phyloP scores from a whole-genome alignment of 768 basidiomycete species.

The Tricholoma matsutake region DNA sequence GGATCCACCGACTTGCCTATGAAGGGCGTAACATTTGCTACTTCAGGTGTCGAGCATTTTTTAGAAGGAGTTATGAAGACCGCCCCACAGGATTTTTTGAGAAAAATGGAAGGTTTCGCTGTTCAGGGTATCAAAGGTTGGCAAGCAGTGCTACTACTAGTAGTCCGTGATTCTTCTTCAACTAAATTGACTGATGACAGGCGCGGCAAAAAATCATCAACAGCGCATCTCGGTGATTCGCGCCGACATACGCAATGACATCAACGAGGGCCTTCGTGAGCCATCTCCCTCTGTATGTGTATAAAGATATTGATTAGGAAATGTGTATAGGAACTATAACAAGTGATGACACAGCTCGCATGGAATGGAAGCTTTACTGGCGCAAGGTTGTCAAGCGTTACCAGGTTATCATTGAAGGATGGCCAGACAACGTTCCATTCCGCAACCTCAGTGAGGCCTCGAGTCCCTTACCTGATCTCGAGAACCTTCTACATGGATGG shows the following conservation, averaged over 20 bases:
- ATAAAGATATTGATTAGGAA: background rate
- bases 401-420: too few relatives aligned
- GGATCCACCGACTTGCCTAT: too few relatives aligned
- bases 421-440: too few relatives aligned
- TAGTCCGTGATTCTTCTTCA: too few relatives aligned
- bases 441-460: background rate
- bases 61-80: too few relatives aligned
- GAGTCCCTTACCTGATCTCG: slow-evolving; percentile 5
- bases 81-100: slow-evolving; percentile 8
- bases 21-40: too few relatives aligned
- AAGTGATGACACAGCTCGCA: slow-evolving; percentile 1
- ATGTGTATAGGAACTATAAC: slow-evolving; percentile 2
- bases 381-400: slow-evolving; percentile 4
- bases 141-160: background rate
- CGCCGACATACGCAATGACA: slow-evolving; percentile 3
- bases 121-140: slow-evolving; percentile 12
- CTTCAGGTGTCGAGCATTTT: too few relatives aligned
- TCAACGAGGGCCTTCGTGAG: slow-evolving; percentile 5
- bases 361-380: slow-evolving; percentile 14
- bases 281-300: background rate
- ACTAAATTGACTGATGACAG: background rate
- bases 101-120: background rate
- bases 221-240: background rate
- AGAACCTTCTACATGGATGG: slow-evolving; percentile 1
- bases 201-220: slow-evolving; percentile 5